phyloP scores from a whole-genome alignment of 2,329 filamentous ascomycete genomes.

The Clarireedia sp. region DNA sequence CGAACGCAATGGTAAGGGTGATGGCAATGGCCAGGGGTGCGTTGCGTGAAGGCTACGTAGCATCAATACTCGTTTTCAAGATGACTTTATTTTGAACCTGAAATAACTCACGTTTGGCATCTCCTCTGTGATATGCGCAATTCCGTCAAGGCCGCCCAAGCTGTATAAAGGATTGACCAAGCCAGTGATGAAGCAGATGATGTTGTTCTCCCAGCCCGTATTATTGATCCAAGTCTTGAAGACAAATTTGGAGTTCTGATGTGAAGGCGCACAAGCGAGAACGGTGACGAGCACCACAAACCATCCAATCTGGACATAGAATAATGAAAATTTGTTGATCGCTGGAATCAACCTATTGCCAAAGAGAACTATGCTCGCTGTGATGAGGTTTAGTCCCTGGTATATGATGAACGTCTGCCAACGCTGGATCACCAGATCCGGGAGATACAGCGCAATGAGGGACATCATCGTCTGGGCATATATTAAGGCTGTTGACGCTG shows the following conservation, averaged over 20 bases:
- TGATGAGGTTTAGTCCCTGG: conserved; percentile 35
- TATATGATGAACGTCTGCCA: conserved; percentile 44
- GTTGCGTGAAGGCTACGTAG: conserved; percentile 21
- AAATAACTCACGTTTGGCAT: conserved; percentile 35
- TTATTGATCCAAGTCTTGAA: conserved; percentile 36
- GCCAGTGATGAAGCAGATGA: conserved; percentile 48
- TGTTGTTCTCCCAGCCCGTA: conserved; percentile 35
- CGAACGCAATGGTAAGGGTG: conserved; percentile 40
- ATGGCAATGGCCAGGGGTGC: conserved; percentile 45
- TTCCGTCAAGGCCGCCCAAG: conserved; percentile 56
- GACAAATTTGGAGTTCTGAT: conserved; percentile 27
- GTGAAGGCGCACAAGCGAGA: conserved; percentile 31
- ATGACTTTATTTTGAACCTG: neutral
- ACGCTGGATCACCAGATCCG: conserved; percentile 34
- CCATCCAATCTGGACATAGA: conserved; percentile 36
- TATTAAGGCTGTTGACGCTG: conserved; percentile 34
- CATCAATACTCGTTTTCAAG: neutral
- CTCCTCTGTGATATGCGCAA: conserved; percentile 56
- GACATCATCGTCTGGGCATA: conserved; percentile 30
- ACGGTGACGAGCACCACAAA: conserved; percentile 37
- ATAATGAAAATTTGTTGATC: conserved; percentile 47
- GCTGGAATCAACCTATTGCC: conserved; percentile 43
- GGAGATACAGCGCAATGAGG: conserved; percentile 40
- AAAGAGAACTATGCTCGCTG: conserved; percentile 36
- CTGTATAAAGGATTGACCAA: conserved; percentile 61